Evolutionary conservation across 306 rosid genomes (phyloP).

Genomic region (Acacia acuminata): DNA sequence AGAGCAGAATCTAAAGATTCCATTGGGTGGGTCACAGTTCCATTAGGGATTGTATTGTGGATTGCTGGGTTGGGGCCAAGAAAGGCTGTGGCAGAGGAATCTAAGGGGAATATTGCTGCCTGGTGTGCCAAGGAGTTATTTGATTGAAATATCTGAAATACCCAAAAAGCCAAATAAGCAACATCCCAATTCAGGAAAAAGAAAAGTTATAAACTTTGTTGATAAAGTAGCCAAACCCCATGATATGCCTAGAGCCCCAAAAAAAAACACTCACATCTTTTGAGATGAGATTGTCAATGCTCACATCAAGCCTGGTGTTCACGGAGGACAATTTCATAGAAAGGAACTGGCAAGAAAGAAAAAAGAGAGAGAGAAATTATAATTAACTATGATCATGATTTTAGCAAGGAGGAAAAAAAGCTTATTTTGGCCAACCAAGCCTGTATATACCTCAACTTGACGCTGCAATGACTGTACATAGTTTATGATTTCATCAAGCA

Average conservation of each 20-base stretch:
- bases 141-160: constrained; percentile 69
- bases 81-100: constrained; percentile 69
- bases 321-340: constrained; percentile 97
- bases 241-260: constrained; percentile 21
- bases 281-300: constrained; percentile 67
- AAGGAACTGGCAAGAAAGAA: constrained; percentile 60
- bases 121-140: constrained; percentile 51
- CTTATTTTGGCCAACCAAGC: background rate
- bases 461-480: constrained; percentile 97
- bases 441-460: constrained; percentile 83
- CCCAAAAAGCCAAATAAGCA: constrained; percentile 24
- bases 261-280: constrained; percentile 68
- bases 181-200: constrained; percentile 17
- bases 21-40: constrained; percentile 49
- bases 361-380: background rate
- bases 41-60: constrained; percentile 53
- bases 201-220: constrained; percentile 19
- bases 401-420: background rate
- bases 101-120: constrained; percentile 64
- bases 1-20: constrained; percentile 63
- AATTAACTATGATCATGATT: constrained; percentile 13
- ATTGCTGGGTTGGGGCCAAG: constrained; percentile 63
- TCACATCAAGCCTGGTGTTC: constrained; percentile 80
- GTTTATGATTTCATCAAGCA: constrained; percentile 97
- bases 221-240: constrained; percentile 29